phyloP scores from a whole-genome alignment of 306 rosid species.

The Betula pendula region DNA sequence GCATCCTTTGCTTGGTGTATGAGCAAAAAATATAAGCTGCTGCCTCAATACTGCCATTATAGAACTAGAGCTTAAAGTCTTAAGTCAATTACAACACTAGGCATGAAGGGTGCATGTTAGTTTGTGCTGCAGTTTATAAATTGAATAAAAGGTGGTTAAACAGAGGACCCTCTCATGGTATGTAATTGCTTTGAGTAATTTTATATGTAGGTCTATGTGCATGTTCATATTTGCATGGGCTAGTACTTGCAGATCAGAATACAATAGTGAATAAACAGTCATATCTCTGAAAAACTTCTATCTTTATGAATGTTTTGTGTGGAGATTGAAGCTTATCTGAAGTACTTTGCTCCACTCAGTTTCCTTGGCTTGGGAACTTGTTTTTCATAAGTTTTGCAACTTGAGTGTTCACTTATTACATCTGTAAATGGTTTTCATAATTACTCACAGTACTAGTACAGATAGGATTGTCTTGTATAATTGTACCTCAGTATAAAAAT shows the following conservation, averaged over 20 bases:
- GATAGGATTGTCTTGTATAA: too few species aligned
- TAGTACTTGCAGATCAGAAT: background rate
- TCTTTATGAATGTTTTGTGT: background rate
- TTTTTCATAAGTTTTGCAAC: background rate
- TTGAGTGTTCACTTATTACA: background rate
- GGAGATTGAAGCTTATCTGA: background rate
- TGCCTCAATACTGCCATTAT: background rate
- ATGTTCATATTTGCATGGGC: background rate
- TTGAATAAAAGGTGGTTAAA: background rate
- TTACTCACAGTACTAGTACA: too few species aligned
- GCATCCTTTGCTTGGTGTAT: background rate
- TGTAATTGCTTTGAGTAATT: background rate
- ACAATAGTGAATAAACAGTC: background rate
- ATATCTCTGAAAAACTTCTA: background rate
- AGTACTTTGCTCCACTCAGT: background rate
- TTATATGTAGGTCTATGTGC: background rate
- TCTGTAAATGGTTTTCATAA: too few species aligned
- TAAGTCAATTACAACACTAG: background rate
- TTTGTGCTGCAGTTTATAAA: background rate
- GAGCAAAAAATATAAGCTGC: constrained; percentile 7
- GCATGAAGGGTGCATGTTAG: background rate
- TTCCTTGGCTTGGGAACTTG: background rate
- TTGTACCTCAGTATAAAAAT: too few species aligned
- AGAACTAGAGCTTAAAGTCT: background rate
- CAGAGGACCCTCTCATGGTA: background rate